Evolutionary conservation across 169 alveolate species (phyloP).

Genomic region (Eimeria necatrix): DNA sequence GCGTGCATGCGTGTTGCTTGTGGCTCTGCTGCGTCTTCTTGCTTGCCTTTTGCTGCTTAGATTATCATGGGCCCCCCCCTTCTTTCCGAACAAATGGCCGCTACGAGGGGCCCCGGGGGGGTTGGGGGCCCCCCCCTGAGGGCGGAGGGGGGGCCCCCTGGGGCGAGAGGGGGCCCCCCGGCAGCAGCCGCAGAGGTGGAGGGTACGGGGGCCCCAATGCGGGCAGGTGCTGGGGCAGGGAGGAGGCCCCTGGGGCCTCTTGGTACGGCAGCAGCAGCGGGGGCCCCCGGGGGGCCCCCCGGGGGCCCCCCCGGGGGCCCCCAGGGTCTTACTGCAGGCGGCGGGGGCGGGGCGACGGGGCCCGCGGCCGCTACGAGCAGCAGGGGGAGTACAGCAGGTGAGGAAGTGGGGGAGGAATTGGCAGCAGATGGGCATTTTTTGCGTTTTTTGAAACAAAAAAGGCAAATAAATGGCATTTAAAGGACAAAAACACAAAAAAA

Average conservation of each 20-base stretch:
- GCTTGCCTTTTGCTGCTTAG: neutral
- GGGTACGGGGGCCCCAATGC: neutral
- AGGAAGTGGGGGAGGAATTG: neutral
- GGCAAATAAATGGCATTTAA: no score
- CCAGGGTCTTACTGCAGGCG: neutral
- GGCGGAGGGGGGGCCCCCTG: neutral
- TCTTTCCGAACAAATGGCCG: neutral
- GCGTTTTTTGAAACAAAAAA: no score
- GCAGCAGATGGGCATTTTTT: no score
- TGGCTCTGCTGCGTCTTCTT: neutral
- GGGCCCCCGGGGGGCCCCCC: no score
- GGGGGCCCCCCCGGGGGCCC: slow-evolving; percentile 8
- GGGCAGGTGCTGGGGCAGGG: neutral
- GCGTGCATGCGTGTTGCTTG: neutral
- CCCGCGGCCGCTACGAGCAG: neutral
- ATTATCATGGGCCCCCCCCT: neutral
- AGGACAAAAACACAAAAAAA: no score
- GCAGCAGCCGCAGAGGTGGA: neutral
- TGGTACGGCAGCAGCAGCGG: neutral
- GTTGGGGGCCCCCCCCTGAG: neutral
- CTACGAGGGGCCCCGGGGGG: neutral
- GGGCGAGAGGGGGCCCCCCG: neutral
- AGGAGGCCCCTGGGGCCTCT: neutral
- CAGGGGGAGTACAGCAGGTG: neutral
- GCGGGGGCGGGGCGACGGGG: neutral